Conservation (phyloP, 208 protist species). For the Acanthamoeba polyphaga region DNA sequence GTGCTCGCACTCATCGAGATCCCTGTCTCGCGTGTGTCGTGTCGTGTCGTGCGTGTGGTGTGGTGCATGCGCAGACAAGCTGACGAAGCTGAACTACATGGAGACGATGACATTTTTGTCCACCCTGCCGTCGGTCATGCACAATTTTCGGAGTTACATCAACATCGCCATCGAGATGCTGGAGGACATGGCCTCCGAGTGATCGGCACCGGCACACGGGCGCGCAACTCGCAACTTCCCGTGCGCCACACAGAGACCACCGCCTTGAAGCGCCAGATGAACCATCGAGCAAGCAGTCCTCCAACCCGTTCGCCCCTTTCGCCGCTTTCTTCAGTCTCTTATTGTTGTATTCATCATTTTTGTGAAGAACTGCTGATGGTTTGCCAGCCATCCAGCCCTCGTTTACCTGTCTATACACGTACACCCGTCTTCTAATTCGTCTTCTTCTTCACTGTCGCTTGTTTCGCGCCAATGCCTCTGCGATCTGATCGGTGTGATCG, state of each 20-base stretch:
- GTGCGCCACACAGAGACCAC: too few species aligned
- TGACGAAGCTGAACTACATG: conserved; percentile 41
- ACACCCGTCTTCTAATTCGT: not conserved
- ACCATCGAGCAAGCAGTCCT: too few species aligned
- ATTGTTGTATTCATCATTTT: too few species aligned
- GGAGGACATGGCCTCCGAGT: conserved; percentile 38
- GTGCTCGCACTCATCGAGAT: not conserved
- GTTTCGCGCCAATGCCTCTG: not conserved
- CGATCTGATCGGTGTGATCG: not conserved
- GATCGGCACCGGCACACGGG: not conserved
- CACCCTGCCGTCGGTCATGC: not conserved
- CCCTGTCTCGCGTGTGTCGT: not conserved
- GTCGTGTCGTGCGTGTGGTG: too few species aligned
- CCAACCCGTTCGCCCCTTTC: not conserved
- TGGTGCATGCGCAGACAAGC: not conserved
- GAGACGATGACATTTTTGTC: conserved; percentile 51
- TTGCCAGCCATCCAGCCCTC: not conserved
- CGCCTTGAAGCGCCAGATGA: too few species aligned
- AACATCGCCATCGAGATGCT: conserved; percentile 54
- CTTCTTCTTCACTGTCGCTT: not conserved
- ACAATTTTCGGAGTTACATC: conserved; percentile 55
- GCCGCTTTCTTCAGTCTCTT: not conserved
- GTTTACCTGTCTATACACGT: not conserved
- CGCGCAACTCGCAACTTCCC: too few species aligned
- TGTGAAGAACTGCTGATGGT: not conserved